These are phyloP conservation scores for Leccinum aurantiacum DNA, from an alignment of 768 basidiomycete species.

Conservation along the genomic window DNA sequence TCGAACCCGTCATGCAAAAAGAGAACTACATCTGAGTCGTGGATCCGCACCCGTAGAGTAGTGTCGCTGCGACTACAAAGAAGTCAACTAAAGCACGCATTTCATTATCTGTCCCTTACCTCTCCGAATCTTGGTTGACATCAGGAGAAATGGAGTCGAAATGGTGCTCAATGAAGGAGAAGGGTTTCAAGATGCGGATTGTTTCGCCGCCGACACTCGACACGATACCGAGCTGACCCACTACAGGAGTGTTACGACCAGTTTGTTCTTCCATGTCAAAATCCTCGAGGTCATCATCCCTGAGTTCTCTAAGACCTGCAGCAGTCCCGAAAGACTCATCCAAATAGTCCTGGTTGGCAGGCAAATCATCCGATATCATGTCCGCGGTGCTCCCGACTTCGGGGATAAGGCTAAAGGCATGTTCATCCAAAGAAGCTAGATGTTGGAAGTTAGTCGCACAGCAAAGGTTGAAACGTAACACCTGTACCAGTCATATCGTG, in stretches of 20 bases:
- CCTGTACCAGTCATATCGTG: slow-evolving; percentile 31
- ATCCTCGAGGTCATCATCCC: slow-evolving; percentile 72
- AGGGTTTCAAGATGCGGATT: slow-evolving; percentile 67
- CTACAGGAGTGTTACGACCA: slow-evolving; percentile 14
- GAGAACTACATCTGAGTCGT: slow-evolving; percentile 62
- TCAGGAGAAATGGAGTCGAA: slow-evolving; percentile 67
- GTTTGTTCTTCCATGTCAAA: slow-evolving; percentile 42
- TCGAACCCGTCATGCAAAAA: slow-evolving; percentile 94
- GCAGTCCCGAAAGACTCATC: slow-evolving; percentile 80
- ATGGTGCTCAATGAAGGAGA: slow-evolving; percentile 74
- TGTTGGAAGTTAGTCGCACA: slow-evolving; percentile 4
- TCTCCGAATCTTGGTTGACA: slow-evolving; percentile 39
- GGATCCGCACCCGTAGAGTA: slow-evolving; percentile 52
- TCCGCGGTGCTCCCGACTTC: slow-evolving; percentile 81
- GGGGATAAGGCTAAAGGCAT: slow-evolving; percentile 74
- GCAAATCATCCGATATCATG: slow-evolving; percentile 89
- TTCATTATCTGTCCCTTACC: slow-evolving; percentile 39
- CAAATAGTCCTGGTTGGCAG: slow-evolving; percentile 84
- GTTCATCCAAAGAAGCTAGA: slow-evolving; percentile 74
- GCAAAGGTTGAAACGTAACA: background rate
- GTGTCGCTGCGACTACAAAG: slow-evolving; percentile 44
- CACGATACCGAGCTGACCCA: slow-evolving; percentile 42
- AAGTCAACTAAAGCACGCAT: slow-evolving; percentile 6
- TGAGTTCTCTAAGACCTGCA: slow-evolving; percentile 69
- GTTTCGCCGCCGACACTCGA: slow-evolving; percentile 82